Conservation (phyloP, 805 yeast genomes). For the Candida germanica region DNA sequence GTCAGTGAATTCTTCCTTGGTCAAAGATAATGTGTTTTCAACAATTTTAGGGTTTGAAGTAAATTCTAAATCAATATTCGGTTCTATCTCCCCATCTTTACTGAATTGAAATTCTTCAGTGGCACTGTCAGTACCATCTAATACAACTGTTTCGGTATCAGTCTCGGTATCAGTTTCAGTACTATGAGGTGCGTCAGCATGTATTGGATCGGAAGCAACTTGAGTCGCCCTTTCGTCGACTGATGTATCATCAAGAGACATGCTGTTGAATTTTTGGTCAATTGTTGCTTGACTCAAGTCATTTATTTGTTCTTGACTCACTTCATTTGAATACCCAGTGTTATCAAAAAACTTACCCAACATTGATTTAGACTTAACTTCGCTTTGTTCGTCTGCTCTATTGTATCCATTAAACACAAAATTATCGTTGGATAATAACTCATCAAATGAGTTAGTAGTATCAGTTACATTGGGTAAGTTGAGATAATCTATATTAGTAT, state of each 20-base stretch:
- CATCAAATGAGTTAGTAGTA: conserved; percentile 12
- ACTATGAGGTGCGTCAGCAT: too few relatives aligned
- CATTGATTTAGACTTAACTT: conserved; percentile 1
- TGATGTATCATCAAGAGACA: conserved; percentile 1
- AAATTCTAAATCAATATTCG: conserved; percentile 3
- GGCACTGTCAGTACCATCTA: conserved; percentile 19
- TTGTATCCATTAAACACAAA: conserved; percentile 9
- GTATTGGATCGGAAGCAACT: background rate
- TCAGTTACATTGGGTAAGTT: conserved; percentile 14
- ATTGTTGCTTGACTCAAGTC: conserved; percentile 2
- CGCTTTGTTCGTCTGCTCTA: background rate
- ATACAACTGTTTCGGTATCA: conserved; percentile 28
- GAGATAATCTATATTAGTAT: conserved; percentile 13
- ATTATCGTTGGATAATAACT: conserved; percentile 10
- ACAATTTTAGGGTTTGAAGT: background rate
- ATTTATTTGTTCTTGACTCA: conserved; percentile 1
- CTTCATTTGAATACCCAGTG: background rate
- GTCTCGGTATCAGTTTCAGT: too few relatives aligned
- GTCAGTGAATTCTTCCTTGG: conserved; percentile 5
- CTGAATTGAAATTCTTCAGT: conserved; percentile 5
- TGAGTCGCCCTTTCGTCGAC: too few relatives aligned
- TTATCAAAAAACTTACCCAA: conserved; percentile 8
- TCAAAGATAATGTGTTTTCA: background rate
- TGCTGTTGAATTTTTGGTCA: conserved; percentile 9
- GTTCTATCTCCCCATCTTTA: conserved; percentile 2